phyloP scores from a whole-genome alignment of 148 eudicot species.

The Pouteria glomerata region DNA sequence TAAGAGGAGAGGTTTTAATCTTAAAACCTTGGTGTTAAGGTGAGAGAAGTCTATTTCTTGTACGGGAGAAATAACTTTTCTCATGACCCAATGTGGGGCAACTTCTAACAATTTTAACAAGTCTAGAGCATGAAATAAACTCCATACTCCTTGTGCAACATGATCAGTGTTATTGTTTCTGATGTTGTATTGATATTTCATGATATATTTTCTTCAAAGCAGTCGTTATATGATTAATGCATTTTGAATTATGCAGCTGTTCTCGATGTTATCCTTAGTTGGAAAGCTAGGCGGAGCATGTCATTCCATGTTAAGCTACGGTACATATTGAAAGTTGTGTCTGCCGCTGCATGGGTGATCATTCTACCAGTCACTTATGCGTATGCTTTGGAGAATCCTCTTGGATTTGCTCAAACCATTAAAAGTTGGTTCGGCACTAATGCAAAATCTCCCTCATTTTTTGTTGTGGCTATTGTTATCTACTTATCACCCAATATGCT shows the following conservation, averaged over 20 bases:
- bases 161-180: background rate
- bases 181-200: background rate
- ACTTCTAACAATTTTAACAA: too few species aligned
- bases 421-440: slow-evolving; percentile 87
- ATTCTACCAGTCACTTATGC: slow-evolving; percentile 91
- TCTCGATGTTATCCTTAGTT: slow-evolving; percentile 82
- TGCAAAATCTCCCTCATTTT: slow-evolving; percentile 70
- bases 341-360: slow-evolving; percentile 98
- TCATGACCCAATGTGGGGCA: too few species aligned
- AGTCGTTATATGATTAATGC: background rate
- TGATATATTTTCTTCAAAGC: background rate
- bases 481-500: slow-evolving; percentile 95
- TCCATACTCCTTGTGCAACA: background rate
- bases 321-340: slow-evolving; percentile 76
- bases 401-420: slow-evolving; percentile 88
- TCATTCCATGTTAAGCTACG: slow-evolving; percentile 86
- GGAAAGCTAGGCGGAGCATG: slow-evolving; percentile 90
- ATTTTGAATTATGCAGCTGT: slow-evolving; percentile 48
- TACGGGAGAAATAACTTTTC: too few species aligned
- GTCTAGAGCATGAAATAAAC: background rate
- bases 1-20: too few species aligned
- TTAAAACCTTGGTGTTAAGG: too few species aligned
- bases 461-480: slow-evolving; percentile 72
- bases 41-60: too few species aligned
- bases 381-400: slow-evolving; percentile 74